Evolutionary conservation across 2,329 filamentous ascomycete species (phyloP), one percentile per base, ranked within the genome.

Genomic region (Colletotrichum tanaceti): DNA sequence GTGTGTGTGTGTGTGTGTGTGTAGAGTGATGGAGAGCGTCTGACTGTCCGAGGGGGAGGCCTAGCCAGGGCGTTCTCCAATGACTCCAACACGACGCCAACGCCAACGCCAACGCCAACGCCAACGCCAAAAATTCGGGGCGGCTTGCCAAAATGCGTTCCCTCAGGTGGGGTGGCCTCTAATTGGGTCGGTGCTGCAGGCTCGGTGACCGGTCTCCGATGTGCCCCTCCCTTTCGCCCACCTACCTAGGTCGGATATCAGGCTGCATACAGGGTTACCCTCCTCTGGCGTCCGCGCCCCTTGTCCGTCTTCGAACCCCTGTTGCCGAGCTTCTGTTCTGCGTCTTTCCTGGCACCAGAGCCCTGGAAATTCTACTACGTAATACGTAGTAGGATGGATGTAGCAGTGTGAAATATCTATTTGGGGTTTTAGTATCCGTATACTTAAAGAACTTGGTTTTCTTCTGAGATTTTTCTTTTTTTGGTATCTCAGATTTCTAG

Each of bases 161-260:
- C 55, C 65, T 28, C 62, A 55, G 58, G 54, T 68, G 61, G 61
- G 41, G 65, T 32, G 20, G 2, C 44, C 44, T 59, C 44, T 14
- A 59, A 59, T 59, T 59, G 43, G 57, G 57, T 24, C 41, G 39
- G n/a, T 64, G 65, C 65, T 65, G 65, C 65, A 68, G 54, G 65
- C 55, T 68, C 65, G 65, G 65, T 68, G 61, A 52, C 65, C 61
- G 54, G 65, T 60, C 61, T 61, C 61, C 65, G 65, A 65, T 60
- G 57, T 54, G 39, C 39, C 52, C 64, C 39, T 41, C 52, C 64
- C 39, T 41, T 57, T 22, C n/a, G n/a, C n/a, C n/a, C n/a, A n/a
- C n/a, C n/a, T 32, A 38, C 49, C 44, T 24, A 49, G 46, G 22
- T 38, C 43, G 57, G 11, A 28, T 58, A 28, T 22, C 57, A 64